Base-by-base conservation (phyloP, 1,139 yeast species). In the Geotrichum siamense region DNA sequence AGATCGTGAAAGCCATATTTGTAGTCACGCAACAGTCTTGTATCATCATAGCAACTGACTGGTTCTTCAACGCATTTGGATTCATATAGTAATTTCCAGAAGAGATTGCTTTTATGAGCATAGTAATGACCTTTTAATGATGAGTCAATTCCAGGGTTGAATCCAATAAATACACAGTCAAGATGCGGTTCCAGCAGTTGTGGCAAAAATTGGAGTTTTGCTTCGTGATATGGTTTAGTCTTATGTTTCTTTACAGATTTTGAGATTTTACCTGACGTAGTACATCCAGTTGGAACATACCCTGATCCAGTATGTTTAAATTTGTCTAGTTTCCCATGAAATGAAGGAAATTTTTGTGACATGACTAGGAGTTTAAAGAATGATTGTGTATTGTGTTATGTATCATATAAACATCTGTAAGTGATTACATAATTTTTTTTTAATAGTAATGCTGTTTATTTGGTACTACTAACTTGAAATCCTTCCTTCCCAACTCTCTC, bases 1-100 rank as follows among this genome's bases (percentile, higher is more conserved):
- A 82, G 64, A 54, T 83, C 91, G 0, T 89, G 79, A 58, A 82
- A 81, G 0, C 93, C 94, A 3, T 81, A 71, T 4, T 68, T 62
- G 54, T 68, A 75, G 27, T 66, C 60, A 0, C 68, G 58, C 19
- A 79, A 67, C 28, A 68, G 55, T 43, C 56, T 58, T 1, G 59
- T 61, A 50, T 69, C 74, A 51, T 79, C 83, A 40, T 55, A 55
- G 22, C 61, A 63, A 1, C 62, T 59, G 3, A 71, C 55, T 9
- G 48, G 46, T 35, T 58, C 49, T 10, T 51, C 48, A 2, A 79
- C 68, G 6, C 79, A 51, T 8, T 71, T 67, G 10, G 81, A 70
- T 47, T 75, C 72, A 56, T 74, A 75, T 51, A 83, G 63, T 28
- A 81, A 62, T 51, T 73, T 77, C 91, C 91, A 82, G 57, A 83